Base-by-base conservation (phyloP, 257 asterid genomes). In the Asclepias syriaca region DNA sequence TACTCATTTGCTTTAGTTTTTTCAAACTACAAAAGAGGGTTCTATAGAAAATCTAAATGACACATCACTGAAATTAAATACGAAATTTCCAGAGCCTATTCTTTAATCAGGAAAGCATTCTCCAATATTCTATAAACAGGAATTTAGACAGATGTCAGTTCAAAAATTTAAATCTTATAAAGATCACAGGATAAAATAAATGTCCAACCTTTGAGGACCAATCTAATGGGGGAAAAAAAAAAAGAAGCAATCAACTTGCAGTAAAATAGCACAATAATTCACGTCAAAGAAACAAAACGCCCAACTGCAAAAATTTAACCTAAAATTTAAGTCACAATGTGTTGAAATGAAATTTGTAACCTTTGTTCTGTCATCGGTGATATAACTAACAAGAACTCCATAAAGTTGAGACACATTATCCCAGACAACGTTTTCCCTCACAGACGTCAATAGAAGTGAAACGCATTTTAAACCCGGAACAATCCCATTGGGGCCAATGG, bases 351-450 rank as follows among this genome's bases (percentile, higher is more conserved):
- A 29, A 29, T 22, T 40, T 60, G 77, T 21, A 43, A 94, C 97
- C 90, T 94, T 88, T 24, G 79, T 74, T 37, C 87, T 83, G 46
- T 81, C 96, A 76, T 94, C 90, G 10, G 85, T 82, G 15, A 90
- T 70, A 66, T 80, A 87, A 68, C 79, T 72, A 57, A 87, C 66
- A 58, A 91, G 82, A 54, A 85, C 76, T 19, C 85, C 85, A 73
- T 79, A 94, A 59, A 90, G 76, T 74, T 82, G 87, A 69, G 81
- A 74, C 71, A 87, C 86, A 16, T 87, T 92, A 15, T 71, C 74
- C 98, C 98, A 94, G 54, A 13, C 75, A 53, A 75, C 89, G 37
- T 84, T 83, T 70, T 86, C 90, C 82, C 87, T 84, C 61, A 78
- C 86, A 37, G 74, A 32, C 19, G 79, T 70, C 73, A 92, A 79